These are phyloP conservation scores for Gracilaria caudata DNA, from an alignment of 23 red algal genomes.

Conservation along the genomic window DNA sequence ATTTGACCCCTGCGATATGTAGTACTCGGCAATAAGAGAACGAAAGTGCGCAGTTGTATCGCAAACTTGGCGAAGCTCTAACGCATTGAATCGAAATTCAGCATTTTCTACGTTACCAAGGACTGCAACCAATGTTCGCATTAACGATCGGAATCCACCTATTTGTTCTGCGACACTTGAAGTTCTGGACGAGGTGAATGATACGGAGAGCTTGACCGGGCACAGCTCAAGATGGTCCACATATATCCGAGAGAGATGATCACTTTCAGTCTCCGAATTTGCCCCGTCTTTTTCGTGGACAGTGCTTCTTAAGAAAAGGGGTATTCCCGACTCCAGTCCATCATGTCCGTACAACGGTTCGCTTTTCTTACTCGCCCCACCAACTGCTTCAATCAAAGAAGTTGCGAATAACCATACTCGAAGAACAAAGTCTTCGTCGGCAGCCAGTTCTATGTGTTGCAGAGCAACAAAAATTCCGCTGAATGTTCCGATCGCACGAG, in stretches of 20 bases:
- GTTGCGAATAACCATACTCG: slow-evolving; percentile 60
- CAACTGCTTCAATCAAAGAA: slow-evolving; percentile 69
- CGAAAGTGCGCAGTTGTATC: slow-evolving; percentile 79
- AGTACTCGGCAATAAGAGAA: slow-evolving; percentile 82
- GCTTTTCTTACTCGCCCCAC: slow-evolving; percentile 39
- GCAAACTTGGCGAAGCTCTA: slow-evolving; percentile 86
- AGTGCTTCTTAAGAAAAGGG: background rate
- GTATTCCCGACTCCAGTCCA: slow-evolving; percentile 53
- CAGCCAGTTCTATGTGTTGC: slow-evolving; percentile 67
- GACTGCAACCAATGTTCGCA: slow-evolving; percentile 79
- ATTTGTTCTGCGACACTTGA: slow-evolving; percentile 64
- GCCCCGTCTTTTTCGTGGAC: background rate
- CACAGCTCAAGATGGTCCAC: slow-evolving; percentile 82
- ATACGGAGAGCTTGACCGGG: slow-evolving; percentile 80
- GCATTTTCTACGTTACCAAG: slow-evolving; percentile 94
- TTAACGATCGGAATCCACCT: slow-evolving; percentile 68
- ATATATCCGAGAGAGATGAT: slow-evolving; percentile 60
- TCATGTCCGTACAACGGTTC: slow-evolving; percentile 51
- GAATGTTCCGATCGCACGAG: slow-evolving; percentile 55
- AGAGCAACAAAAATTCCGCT: slow-evolving; percentile 68
- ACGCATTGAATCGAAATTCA: slow-evolving; percentile 83
- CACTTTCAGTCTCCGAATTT: background rate
- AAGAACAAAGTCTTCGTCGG: slow-evolving; percentile 79
- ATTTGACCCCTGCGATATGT: slow-evolving; percentile 69
- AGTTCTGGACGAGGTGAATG: slow-evolving; percentile 79